Evolutionary conservation across 495 filamentous ascomycete genomes (phyloP).

Genomic region (Astrocystis sublimbata): DNA sequence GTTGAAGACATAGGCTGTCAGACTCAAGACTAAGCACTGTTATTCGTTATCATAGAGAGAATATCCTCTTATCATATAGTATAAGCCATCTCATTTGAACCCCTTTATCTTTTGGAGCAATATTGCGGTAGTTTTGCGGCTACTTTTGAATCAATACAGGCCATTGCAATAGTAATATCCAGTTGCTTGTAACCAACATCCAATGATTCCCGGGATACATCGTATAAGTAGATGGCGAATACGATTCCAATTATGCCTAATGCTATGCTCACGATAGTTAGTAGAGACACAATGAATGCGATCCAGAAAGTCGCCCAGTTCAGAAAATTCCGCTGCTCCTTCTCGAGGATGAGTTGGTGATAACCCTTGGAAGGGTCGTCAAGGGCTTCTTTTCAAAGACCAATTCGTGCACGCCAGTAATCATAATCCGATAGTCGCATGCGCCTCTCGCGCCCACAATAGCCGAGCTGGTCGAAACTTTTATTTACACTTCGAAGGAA

Average conservation of each 20-base stretch:
- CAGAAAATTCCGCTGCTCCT: neutral
- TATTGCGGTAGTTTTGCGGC: constrained; percentile 1
- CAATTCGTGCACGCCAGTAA: neutral
- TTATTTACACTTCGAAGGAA: neutral
- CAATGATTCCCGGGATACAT: neutral
- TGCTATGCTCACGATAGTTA: constrained; percentile 4
- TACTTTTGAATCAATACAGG: neutral
- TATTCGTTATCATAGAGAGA: too few species aligned
- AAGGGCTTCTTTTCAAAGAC: neutral
- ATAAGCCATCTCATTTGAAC: too few species aligned
- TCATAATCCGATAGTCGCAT: neutral
- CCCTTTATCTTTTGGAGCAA: too few species aligned
- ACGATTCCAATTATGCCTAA: neutral
- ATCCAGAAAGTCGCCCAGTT: constrained; percentile 1
- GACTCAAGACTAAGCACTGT: too few species aligned
- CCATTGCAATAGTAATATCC: constrained; percentile 1
- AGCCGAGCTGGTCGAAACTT: neutral
- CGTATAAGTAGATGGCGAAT: neutral
- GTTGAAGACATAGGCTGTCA: too few species aligned
- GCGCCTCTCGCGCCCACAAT: neutral
- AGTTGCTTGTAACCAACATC: neutral
- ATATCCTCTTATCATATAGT: too few species aligned
- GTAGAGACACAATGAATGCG: neutral
- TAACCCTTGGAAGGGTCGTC: neutral
- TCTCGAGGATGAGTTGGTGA: neutral